Evolutionary conservation across 352 stramenopile species (phyloP), one percentile per base, ranked within the genome.

Genomic region (Blastocystis sp.): DNA sequence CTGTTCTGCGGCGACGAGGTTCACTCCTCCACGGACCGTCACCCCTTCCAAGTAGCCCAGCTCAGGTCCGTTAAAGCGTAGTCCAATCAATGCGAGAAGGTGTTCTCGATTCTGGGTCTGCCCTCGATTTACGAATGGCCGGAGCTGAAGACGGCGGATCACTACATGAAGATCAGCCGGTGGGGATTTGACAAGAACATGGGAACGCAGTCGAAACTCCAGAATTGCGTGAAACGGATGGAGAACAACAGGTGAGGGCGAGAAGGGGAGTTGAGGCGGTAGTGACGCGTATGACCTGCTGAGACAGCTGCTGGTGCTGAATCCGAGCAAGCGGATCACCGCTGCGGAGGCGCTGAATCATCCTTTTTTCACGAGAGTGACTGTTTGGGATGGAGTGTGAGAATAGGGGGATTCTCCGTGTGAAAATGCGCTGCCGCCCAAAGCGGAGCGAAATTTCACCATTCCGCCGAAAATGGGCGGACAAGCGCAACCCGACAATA

Each of bases 261-360:
- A 9, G 21, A 9, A 63, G 7, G 38, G 59, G 54, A 0, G 24
- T 1, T 40, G 6, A 68, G 38, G 3, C 54, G 59, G 6, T 61
- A 69, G 45, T 38, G 40, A 84, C 19, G 87, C 87, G 63, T 90
- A 97, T 6, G 94, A 95, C 87, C 89, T 98, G 43, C 89, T 98
- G 34, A 93, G 96, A 87, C 92, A 95, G 71, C 94, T 98, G 91
- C 90, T 98, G 57, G 93, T 96, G 66, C 90, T 97, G 69, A 94
- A 97, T 90, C 95, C 95, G 9, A 92, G 94, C n/a, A 94, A 97
- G 62, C 93, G 95, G 65, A 91, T 97, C 45, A 95, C 93, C 9
- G 95, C 95, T 0, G 93, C 92, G 70, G 90, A 94, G 34, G 95
- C 95, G 48, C 91, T 97, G 48, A 92, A 94, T 57, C 92, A 95